These are phyloP conservation scores for Chlamydomonas sphaeroides DNA, from an alignment of 139 green algal genomes.

Conservation along the genomic window DNA sequence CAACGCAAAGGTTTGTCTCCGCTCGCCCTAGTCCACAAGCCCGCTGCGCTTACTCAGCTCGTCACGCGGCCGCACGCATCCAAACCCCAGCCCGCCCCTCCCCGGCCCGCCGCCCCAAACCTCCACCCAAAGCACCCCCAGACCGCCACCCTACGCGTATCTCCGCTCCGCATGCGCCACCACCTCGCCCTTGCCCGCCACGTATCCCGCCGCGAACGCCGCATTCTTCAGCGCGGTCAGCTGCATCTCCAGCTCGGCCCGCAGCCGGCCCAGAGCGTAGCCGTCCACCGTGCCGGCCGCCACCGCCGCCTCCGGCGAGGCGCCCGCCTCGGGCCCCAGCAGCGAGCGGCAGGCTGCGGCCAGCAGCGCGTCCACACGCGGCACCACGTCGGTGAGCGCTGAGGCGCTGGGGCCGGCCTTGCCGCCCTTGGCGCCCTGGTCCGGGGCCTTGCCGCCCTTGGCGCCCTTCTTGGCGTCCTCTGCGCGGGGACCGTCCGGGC, in stretches of 20 bases:
- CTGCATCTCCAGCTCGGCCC: constrained; percentile 69
- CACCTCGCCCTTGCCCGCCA: constrained; percentile 67
- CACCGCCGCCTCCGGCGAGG: neutral
- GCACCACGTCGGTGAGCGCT: constrained; percentile 42
- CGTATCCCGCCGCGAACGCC: constrained; percentile 70
- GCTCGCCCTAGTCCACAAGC: no score
- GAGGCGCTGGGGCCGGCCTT: neutral
- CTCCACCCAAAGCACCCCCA: no score
- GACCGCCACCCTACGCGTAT: constrained; percentile 49
- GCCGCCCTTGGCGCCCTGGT: neutral
- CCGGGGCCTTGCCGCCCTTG: constrained; percentile 7
- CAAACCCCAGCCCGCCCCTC: no score
- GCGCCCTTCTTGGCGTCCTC: constrained; percentile 23
- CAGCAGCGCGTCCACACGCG: constrained; percentile 45
- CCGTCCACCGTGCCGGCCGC: constrained; percentile 23
- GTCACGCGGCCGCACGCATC: no score
- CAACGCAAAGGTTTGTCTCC: no score
- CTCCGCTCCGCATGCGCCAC: constrained; percentile 47
- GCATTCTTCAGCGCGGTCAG: constrained; percentile 75
- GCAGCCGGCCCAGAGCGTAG: constrained; percentile 58
- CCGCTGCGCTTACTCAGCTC: no score
- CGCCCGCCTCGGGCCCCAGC: constrained; percentile 6
- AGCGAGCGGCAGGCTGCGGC: constrained; percentile 8
- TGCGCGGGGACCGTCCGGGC: neutral
- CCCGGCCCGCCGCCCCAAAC: no score